Conservation (phyloP, 768 basidiomycete genomes). For the Mycena vitilis region DNA sequence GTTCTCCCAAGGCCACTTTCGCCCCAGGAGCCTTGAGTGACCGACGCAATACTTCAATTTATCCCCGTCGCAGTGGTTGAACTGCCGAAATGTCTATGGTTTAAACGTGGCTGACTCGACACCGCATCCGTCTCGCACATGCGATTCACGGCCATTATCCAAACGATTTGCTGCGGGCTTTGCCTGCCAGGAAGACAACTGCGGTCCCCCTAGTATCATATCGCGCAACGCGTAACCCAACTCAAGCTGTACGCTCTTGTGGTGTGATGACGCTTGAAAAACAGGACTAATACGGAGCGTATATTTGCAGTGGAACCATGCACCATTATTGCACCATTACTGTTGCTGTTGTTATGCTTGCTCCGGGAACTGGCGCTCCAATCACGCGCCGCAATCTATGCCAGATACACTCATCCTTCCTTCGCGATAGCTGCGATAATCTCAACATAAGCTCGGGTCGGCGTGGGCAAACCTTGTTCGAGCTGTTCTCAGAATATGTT, state of each 20-base stretch:
- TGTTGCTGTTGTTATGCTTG: too few relatives aligned
- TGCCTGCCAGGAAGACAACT: neutral
- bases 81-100: too few relatives aligned
- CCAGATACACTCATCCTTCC: neutral
- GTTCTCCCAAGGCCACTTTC: too few relatives aligned
- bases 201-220: neutral
- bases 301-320: neutral
- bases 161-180: neutral
- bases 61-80: too few relatives aligned
- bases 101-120: too few relatives aligned
- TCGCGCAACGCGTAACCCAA: neutral
- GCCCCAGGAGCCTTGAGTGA: too few relatives aligned
- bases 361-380: too few relatives aligned
- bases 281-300: neutral
- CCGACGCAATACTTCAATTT: too few relatives aligned
- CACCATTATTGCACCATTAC: too few relatives aligned
- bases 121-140: too few relatives aligned
- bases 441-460: neutral
- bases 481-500: neutral
- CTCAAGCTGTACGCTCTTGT: neutral
- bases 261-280: neutral
- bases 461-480: neutral
- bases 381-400: neutral
- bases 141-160: neutral
- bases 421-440: neutral